Conservation (phyloP, 495 filamentous ascomycete species). For the Xylaria castorea region DNA sequence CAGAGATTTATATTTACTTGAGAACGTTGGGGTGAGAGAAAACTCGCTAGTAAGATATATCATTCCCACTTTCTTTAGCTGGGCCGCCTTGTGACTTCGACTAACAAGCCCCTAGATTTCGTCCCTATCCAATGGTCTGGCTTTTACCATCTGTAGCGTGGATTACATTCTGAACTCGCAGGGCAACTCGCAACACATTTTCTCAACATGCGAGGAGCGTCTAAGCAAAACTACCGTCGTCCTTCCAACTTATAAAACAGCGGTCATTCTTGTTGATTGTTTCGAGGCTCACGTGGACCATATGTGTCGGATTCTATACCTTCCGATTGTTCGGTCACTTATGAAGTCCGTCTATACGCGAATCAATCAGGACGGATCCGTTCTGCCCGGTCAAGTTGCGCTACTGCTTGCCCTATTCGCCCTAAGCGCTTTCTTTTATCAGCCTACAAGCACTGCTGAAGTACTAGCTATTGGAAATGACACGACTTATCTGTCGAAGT, state of each 20-base stretch:
- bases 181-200: neutral
- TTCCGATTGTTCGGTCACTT: neutral
- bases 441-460: conserved; percentile 18
- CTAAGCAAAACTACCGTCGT: neutral
- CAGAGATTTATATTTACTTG: neutral
- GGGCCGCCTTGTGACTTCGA: no score
- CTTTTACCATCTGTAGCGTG: conserved; percentile 1
- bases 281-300: conserved; percentile 8
- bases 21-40: conserved; percentile 14
- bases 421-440: conserved; percentile 46
- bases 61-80: neutral
- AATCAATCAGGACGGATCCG: conserved; percentile 6
- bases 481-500: conserved; percentile 30
- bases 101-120: conserved; percentile 1
- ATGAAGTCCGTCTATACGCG: conserved; percentile 11
- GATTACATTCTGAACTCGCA: neutral
- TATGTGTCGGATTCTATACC: conserved; percentile 7
- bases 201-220: neutral
- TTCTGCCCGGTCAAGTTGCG: conserved; percentile 41
- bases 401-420: conserved; percentile 51
- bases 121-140: neutral
- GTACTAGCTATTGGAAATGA: conserved; percentile 18
- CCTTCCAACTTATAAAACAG: neutral
- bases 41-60: conserved; percentile 4
- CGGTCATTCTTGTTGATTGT: neutral